Base-by-base conservation (phyloP, 345 rosid genomes). In the Sonneratia caseolaris region DNA sequence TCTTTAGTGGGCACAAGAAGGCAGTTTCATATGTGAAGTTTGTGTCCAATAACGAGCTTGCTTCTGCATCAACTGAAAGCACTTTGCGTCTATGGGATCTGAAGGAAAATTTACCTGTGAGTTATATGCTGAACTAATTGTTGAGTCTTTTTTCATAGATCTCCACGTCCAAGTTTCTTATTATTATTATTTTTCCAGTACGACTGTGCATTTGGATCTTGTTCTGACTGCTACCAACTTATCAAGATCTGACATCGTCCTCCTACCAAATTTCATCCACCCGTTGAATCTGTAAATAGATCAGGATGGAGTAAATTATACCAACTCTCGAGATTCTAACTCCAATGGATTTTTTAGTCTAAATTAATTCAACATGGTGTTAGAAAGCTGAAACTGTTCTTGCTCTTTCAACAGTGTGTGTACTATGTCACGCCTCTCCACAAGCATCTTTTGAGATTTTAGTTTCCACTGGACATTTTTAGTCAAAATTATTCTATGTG, bases 51-150 rank as follows among this genome's bases (percentile, higher is more conserved):
- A 79, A 84, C 48, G 99, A 96, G 86, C 99, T 92, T 75, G 93
- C 95, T 77, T 96, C 98, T 71, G 98, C 98, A 47, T 96, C 99
- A 15, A 96, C 97, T 12, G 99, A 96, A 82, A 91, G 95, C 81
- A 91, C 98, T 12, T 80, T 96, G 74, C 82, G 98, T 36, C 78
- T 92, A 66, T 92, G 99, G 99, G 98, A 96, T 72, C 96, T 96
- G 65, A 91, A 89, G 84, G 88, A 91, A 64, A 89, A 91, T 74
- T 66, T 86, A 48, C 95, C 96, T 0, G 98, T 92, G 73, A 86
- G 91, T 84, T 64, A 62, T 24, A 37, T 74, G 5, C 69, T 62
- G 55, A 35, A 68, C 37, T 18, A 66, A 40, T 15, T 55, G 27
- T 43, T 22, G 19, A 27, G 53, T 48, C 32, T 27, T 42, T 73